Percentiles rank a stretch among this genome's conserved stretches.
Evolutionary conservation across 495 filamentous ascomycete species (phyloP).

Genomic region (Xylona heveae): DNA sequence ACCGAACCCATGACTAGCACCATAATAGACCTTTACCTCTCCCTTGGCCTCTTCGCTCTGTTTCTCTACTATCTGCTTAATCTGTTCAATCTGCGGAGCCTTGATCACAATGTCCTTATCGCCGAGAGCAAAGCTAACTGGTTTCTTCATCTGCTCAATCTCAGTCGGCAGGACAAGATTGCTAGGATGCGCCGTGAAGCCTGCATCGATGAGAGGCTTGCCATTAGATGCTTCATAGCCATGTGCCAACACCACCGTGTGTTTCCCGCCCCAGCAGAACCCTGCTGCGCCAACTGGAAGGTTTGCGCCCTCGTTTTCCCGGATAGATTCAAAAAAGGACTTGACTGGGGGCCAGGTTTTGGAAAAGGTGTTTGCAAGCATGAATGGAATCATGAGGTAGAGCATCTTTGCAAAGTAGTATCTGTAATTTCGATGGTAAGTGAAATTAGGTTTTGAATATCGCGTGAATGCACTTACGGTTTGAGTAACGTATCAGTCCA

Average conservation of each 20-base stretch:
- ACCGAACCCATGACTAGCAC: slow-evolving; percentile 2
- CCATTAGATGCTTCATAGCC: slow-evolving; percentile 4
- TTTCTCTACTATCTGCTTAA: slow-evolving; percentile 20
- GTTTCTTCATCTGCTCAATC: slow-evolving; percentile 26
- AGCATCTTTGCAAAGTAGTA: slow-evolving; percentile 6
- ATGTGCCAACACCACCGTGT: slow-evolving; percentile 10
- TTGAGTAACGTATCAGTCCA: too few species aligned
- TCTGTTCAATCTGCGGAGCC: slow-evolving; percentile 16
- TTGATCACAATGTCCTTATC: slow-evolving; percentile 27
- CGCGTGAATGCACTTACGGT: too few species aligned
- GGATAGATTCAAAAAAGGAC: slow-evolving; percentile 23
- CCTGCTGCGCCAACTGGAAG: slow-evolving; percentile 26
- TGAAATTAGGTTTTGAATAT: too few species aligned
- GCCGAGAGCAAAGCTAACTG: slow-evolving; percentile 32
- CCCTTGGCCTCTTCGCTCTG: slow-evolving; percentile 14
- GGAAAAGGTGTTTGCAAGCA: slow-evolving; percentile 14
- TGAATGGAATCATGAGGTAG: slow-evolving; percentile 14
- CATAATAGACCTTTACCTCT: slow-evolving; percentile 2
- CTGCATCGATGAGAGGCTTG: slow-evolving; percentile 23
- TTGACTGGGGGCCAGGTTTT: slow-evolving; percentile 21
- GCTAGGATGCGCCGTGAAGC: slow-evolving; percentile 33
- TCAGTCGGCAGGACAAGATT: slow-evolving; percentile 29
- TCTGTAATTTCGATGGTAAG: too few species aligned
- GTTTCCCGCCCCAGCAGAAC: slow-evolving; percentile 40
- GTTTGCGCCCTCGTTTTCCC: slow-evolving; percentile 14